Evolutionary conservation across 129 eudicot genomes (phyloP).

Genomic region (Artemisia argyi): DNA sequence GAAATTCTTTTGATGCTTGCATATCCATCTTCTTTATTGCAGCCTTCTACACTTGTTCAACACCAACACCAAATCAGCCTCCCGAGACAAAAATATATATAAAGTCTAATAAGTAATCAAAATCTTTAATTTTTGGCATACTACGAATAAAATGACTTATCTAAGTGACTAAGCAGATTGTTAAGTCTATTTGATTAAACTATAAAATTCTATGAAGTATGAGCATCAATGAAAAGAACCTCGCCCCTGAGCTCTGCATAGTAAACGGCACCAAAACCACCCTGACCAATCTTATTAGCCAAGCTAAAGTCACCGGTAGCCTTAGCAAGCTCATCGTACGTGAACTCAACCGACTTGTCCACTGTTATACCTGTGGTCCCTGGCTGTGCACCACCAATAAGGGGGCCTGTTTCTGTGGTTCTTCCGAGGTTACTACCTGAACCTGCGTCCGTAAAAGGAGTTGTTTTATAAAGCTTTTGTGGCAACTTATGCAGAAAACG

Average conservation of each 20-base stretch:
- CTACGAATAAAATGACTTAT: background rate
- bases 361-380: constrained; percentile 57
- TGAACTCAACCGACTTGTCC: constrained; percentile 77
- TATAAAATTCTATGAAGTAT: background rate
- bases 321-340: constrained; percentile 70
- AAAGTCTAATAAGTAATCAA: background rate
- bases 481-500: background rate
- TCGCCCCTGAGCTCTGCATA: constrained; percentile 83
- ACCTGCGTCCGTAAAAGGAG: constrained; percentile 35
- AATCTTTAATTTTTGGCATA: background rate
- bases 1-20: constrained; percentile 84
- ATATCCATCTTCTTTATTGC: constrained; percentile 90
- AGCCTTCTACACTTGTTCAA: constrained; percentile 60
- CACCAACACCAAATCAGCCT: constrained; percentile 10
- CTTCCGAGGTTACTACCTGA: constrained; percentile 36
- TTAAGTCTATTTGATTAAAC: background rate
- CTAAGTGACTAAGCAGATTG: background rate
- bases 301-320: constrained; percentile 72
- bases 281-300: constrained; percentile 74
- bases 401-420: constrained; percentile 37
- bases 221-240: constrained; percentile 43
- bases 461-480: background rate
- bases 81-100: background rate
- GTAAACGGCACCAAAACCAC: constrained; percentile 85
- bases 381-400: constrained; percentile 38